A percentile compares a stretch with the other conserved stretches of the same genome.
Evolutionary conservation across 1,284 basidiomycete species (phyloP).

Genomic region (Tilletia setariae): DNA sequence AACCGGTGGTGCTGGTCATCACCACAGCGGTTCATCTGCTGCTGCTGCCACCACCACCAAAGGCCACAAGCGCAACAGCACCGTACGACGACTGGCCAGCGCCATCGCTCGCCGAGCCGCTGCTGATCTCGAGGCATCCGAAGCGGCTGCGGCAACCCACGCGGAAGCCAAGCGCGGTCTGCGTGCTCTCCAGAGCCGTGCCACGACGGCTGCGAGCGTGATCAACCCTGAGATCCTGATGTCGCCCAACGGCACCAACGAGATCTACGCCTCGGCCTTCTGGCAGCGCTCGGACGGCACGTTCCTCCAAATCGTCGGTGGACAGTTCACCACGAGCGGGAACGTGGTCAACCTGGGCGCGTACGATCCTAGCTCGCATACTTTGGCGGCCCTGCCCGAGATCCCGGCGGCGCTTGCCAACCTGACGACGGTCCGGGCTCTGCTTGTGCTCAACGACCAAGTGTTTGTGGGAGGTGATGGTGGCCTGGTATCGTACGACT

Average conservation of each 20-base stretch:
- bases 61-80: too few relatives aligned
- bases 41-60: too few relatives aligned
- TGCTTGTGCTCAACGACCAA: slow-evolving; percentile 41
- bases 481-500: slow-evolving; percentile 41
- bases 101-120: slow-evolving; percentile 2
- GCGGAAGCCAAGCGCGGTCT: background rate
- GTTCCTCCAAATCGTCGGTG: slow-evolving; percentile 72
- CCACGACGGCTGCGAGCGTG: background rate
- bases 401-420: slow-evolving; percentile 19
- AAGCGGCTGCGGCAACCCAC: background rate
- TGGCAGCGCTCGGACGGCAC: slow-evolving; percentile 69
- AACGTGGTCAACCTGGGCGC: slow-evolving; percentile 66
- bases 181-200: background rate
- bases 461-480: slow-evolving; percentile 48
- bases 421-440: slow-evolving; percentile 60
- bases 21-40: background rate
- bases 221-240: slow-evolving; percentile 61
- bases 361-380: slow-evolving; percentile 63
- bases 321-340: slow-evolving; percentile 73
- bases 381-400: slow-evolving; percentile 62
- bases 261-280: slow-evolving; percentile 80
- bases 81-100: background rate
- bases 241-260: slow-evolving; percentile 66
- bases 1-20: background rate
- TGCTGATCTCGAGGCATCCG: too few relatives aligned